Percentiles rank a stretch among this genome's conserved stretches.
phyloP scores from a whole-genome alignment of 1,284 basidiomycete genomes.

The Kwoniella shivajii region DNA sequence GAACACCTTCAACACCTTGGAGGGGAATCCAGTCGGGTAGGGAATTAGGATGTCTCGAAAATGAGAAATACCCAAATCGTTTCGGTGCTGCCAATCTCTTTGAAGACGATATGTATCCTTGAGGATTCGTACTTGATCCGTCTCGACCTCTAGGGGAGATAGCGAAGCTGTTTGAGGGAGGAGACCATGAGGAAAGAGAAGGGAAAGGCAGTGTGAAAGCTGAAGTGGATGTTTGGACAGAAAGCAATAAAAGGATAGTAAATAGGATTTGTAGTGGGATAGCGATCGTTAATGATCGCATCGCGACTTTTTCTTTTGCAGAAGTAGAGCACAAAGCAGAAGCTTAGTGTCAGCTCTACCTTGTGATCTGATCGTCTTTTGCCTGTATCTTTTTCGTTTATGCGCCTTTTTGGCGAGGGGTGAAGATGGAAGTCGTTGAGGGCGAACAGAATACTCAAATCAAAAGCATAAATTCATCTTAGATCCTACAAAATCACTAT shows the following conservation, averaged over 20 bases:
- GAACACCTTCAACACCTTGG: constrained; percentile 10
- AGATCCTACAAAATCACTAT: too few relatives aligned
- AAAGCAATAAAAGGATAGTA: constrained; percentile 4
- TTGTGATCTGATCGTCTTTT: too few relatives aligned
- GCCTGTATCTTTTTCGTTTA: too few relatives aligned
- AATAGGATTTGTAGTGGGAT: not conserved
- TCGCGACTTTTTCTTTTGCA: too few relatives aligned
- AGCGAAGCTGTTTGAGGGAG: not conserved
- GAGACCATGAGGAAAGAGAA: not conserved
- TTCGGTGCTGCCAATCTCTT: not conserved
- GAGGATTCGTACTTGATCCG: not conserved
- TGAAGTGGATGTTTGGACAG: not conserved
- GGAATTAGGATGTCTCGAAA: constrained; percentile 12
- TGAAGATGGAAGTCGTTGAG: too few relatives aligned
- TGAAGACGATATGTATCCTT: constrained; percentile 15
- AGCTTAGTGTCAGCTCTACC: too few relatives aligned
- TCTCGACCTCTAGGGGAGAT: too few relatives aligned
- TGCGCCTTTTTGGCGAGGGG: too few relatives aligned
- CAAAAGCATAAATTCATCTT: too few relatives aligned
- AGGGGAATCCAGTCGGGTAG: constrained; percentile 16
- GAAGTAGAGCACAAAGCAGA: too few relatives aligned
- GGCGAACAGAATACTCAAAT: too few relatives aligned
- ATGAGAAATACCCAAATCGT: constrained; percentile 18
- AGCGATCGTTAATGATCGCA: too few relatives aligned
- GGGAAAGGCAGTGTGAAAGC: not conserved